Evolutionary conservation across 805 yeast genomes (phyloP), one percentile per base, ranked within the genome.

Genomic region (Millerozyma acaciae): DNA sequence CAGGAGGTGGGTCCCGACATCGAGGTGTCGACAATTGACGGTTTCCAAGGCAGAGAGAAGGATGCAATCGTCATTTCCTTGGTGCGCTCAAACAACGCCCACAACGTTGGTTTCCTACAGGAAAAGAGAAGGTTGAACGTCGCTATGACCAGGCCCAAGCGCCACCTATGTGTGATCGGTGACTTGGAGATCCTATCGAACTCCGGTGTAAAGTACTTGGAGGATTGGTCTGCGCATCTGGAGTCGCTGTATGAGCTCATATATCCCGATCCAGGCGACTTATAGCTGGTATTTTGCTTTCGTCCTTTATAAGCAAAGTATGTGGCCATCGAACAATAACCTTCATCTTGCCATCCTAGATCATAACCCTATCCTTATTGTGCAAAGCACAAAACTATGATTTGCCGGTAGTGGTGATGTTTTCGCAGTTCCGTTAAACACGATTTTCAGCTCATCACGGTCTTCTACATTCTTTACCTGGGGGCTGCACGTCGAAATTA

Each of bases 31-130:
- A 86, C 97, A 0, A 90, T 90, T 4, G 98, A 90, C 60, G 97
- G 97, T 1, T 93, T 90, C 50, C 98, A 90, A 62, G 98, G 98
- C 1, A 67, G 97, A 40, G 98, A 90, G 51, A 93, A 90, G 55
- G 94, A 89, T 47, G 81, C 79, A 0, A 87, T 90, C 5, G 70
- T 90, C 1, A 60, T 93, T 8, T 73, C 93, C 2, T 56, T 90
- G 34, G 97, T 90, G 2, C 68, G 98, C 42, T 81, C 93, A 24
- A 90, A 90, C 53, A 80, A 73, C 14, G 47, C 60, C 2, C 55
- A 69, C 21, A 84, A 81, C 33, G 80, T 89, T 29, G 97, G 97
- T 7, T 93, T 90, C 50, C 61, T 93, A 34, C 68, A 70, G 16
- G 97, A 90, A 45, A 70, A 74, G 34, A 65, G 93, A 49, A 72